A percentile compares a stretch with the other conserved stretches of the same genome.
Conservation (phyloP, 805 yeast species). For the Lipomyces japonicus region DNA sequence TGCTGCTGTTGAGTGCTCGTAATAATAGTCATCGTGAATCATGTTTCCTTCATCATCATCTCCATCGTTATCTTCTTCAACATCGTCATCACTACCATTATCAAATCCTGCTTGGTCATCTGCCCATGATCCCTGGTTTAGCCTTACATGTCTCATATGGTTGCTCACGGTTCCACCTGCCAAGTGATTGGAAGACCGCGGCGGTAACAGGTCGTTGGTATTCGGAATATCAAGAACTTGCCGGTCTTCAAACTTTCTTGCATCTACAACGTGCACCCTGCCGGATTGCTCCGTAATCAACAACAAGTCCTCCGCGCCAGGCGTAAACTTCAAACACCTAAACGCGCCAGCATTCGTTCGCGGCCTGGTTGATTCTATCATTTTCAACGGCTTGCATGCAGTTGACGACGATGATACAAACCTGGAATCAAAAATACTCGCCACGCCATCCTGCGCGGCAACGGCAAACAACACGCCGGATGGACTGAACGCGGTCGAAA, state of each 20-base stretch:
- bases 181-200: background rate
- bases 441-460: constrained; percentile 81
- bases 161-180: background rate
- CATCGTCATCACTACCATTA: background rate
- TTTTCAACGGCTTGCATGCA: constrained; percentile 31
- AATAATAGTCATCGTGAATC: background rate
- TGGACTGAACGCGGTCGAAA: constrained; percentile 74
- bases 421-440: constrained; percentile 73
- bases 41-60: background rate
- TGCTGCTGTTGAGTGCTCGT: no score
- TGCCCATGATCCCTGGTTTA: background rate
- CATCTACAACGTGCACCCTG: constrained; percentile 77
- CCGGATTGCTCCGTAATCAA: constrained; percentile 82
- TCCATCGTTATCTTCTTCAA: background rate
- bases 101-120: background rate
- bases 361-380: constrained; percentile 45
- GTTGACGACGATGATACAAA: constrained; percentile 43
- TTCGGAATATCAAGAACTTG: constrained; percentile 54
- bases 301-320: constrained; percentile 69
- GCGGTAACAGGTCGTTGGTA: background rate
- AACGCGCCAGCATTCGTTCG: constrained; percentile 57
- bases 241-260: constrained; percentile 67
- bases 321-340: constrained; percentile 58
- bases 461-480: constrained; percentile 71
- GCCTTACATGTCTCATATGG: background rate